These are phyloP conservation scores for Cryptococcus maquisensis DNA, from an alignment of 1,284 basidiomycete genomes.

Conservation along the genomic window DNA sequence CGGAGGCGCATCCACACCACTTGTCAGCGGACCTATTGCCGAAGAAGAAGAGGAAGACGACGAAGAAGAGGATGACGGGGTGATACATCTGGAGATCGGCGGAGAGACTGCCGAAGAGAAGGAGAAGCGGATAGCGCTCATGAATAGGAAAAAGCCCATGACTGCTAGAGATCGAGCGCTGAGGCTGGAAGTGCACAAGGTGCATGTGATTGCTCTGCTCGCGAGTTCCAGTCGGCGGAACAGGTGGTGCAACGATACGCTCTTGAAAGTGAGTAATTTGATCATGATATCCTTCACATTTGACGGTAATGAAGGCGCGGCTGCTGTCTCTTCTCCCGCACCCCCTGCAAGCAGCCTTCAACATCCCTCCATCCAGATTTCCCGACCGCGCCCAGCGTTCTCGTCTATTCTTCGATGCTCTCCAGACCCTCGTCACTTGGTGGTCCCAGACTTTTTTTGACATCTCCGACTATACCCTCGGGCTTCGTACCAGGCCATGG, in stretches of 20 bases:
- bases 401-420: constrained; percentile 74
- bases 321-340: constrained; percentile 79
- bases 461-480: constrained; percentile 50
- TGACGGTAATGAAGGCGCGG: constrained; percentile 49
- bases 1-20: constrained; percentile 12
- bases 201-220: constrained; percentile 76
- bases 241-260: constrained; percentile 73
- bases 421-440: constrained; percentile 71
- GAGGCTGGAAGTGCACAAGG: constrained; percentile 75
- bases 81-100: constrained; percentile 40
- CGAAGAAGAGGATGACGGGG: constrained; percentile 24
- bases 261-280: constrained; percentile 63
- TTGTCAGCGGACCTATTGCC: constrained; percentile 18
- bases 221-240: constrained; percentile 74
- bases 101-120: constrained; percentile 42
- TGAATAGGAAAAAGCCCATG: constrained; percentile 46
- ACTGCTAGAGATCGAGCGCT: constrained; percentile 60
- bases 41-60: constrained; percentile 21
- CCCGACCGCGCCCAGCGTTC: constrained; percentile 75
- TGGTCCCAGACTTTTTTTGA: constrained; percentile 68
- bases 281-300: not conserved
- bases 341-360: constrained; percentile 69
- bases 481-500: constrained; percentile 66
- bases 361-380: constrained; percentile 75
- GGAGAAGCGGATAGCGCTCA: constrained; percentile 35